A percentile compares a stretch with the other conserved stretches of the same genome.
phyloP scores from a whole-genome alignment of 805 yeast genomes.

The Blastobotrys chiropterorum region DNA sequence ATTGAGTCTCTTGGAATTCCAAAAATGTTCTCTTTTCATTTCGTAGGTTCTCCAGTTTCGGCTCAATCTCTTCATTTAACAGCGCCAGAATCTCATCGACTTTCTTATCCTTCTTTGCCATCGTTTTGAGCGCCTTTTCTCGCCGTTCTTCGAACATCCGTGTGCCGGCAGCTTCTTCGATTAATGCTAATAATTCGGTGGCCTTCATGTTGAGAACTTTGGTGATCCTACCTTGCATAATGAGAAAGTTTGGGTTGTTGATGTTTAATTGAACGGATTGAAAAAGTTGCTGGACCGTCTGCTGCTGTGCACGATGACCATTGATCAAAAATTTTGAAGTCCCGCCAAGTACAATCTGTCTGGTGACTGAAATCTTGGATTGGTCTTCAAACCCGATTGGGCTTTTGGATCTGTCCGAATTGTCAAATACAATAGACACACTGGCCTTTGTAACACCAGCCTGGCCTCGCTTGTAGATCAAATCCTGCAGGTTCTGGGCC shows the following conservation, averaged over 20 bases:
- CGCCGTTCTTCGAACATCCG: constrained; percentile 90
- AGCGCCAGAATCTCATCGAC: constrained; percentile 68
- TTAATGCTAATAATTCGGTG: constrained; percentile 75
- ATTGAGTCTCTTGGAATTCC: constrained; percentile 80
- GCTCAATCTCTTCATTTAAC: constrained; percentile 83
- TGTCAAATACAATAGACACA: constrained; percentile 93
- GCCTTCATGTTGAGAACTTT: constrained; percentile 97
- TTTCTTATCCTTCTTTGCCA: constrained; percentile 85
- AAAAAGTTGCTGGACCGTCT: constrained; percentile 79
- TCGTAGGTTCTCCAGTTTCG: constrained; percentile 75
- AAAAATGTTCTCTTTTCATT: constrained; percentile 75
- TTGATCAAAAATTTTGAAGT: constrained; percentile 86
- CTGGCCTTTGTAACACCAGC: constrained; percentile 97
- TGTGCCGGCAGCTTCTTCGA: constrained; percentile 98
- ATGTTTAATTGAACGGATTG: constrained; percentile 94
- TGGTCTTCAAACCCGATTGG: constrained; percentile 85
- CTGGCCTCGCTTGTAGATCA: constrained; percentile 94
- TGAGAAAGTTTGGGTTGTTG: constrained; percentile 92
- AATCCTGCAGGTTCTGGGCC: constrained; percentile 87
- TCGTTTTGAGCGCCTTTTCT: constrained; percentile 84
- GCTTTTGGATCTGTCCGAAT: constrained; percentile 62
- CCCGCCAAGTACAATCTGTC: constrained; percentile 89
- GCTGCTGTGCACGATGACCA: constrained; percentile 95
- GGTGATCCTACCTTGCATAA: constrained; percentile 98
- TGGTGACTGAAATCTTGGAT: constrained; percentile 77